A percentile compares a stretch with the other conserved stretches of the same genome.
phyloP scores from a whole-genome alignment of 345 rosid genomes.

The Reutealis trisperma region DNA sequence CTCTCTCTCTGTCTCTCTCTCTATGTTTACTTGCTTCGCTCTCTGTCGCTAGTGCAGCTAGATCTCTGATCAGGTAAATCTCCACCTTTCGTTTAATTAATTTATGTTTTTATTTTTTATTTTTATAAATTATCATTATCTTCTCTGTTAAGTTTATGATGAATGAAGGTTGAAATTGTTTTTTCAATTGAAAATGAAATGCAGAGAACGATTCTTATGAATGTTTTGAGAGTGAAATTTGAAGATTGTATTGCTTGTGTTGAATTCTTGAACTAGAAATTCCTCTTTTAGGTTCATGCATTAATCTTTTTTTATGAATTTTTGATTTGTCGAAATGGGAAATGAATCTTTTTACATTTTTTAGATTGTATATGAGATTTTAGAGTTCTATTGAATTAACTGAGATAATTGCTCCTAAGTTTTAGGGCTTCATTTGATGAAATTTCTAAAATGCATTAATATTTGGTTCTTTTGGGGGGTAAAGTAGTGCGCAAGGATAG shows the following conservation, averaged over 20 bases:
- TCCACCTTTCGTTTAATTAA: constrained; percentile 1
- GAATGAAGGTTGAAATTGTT: neutral
- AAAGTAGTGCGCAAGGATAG: neutral
- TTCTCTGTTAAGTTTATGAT: neutral
- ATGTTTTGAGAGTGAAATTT: neutral
- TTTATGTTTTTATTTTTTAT: too few species aligned
- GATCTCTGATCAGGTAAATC: constrained; percentile 37
- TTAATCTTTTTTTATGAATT: neutral
- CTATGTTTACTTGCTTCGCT: neutral
- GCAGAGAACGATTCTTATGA: neutral
- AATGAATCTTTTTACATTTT: too few species aligned
- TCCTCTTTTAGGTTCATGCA: neutral
- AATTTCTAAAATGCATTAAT: neutral
- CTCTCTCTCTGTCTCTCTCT: neutral
- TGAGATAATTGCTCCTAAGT: neutral
- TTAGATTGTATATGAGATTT: neutral
- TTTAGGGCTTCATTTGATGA: neutral
- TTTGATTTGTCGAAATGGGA: neutral
- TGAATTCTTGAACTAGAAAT: neutral
- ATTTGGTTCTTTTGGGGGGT: neutral
- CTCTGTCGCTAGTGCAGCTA: neutral
- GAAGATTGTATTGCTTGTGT: neutral
- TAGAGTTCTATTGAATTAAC: neutral
- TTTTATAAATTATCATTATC: too few species aligned
- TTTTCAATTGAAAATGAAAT: neutral